Evolutionary conservation across 2,329 filamentous ascomycete species (phyloP), one percentile per base, ranked within the genome.

Genomic region (Epichloe aotearoae): DNA sequence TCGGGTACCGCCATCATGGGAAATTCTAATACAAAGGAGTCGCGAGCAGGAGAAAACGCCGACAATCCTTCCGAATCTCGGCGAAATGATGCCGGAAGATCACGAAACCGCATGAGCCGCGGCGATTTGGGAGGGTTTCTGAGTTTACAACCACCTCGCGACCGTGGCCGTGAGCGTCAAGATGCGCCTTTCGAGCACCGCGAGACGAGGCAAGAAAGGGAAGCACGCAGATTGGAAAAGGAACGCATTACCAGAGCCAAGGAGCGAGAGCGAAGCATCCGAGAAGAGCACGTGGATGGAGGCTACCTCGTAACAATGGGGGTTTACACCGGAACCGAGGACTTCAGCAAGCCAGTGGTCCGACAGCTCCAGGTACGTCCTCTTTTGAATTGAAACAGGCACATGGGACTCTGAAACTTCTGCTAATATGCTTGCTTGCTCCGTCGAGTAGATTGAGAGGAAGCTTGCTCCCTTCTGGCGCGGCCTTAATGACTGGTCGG

Each of bases 391-490:
- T 6, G 14, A 4, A 17, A 20, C 41, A 5, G 6, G 23, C 47
- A 52, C 50, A 47, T 55, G 6, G 60, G 48, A 64, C 55, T 36
- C 40, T 36, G 17, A 12, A 49, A 12, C 17, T 2, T 19, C 5
- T 30, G 33, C 42, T 52, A 30, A 52, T 41, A 12, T 20, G 17
- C 36, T 17, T 20, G 17, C 36, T 17, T 49, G 36, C 46, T 14
- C 34, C 37, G 20, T 39, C 36, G 3, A 54, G 43, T 55, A 97
- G 91, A 89, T 98, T 64, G 93, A 98, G 68, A 80, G 93, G 58
- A 83, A 86, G 55, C 70, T 98, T 54, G 93, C 93, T 41, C 93
- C 93, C 0, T 98, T 98, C 66, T 98, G 91, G 89, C 84, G 85
- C 62, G 93, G 93, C 5, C 73, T 98, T 4, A 84, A 95, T 56